These are phyloP conservation scores for Clonostachys rosea DNA, from an alignment of 2,329 filamentous ascomycete genomes.

Conservation along the genomic window DNA sequence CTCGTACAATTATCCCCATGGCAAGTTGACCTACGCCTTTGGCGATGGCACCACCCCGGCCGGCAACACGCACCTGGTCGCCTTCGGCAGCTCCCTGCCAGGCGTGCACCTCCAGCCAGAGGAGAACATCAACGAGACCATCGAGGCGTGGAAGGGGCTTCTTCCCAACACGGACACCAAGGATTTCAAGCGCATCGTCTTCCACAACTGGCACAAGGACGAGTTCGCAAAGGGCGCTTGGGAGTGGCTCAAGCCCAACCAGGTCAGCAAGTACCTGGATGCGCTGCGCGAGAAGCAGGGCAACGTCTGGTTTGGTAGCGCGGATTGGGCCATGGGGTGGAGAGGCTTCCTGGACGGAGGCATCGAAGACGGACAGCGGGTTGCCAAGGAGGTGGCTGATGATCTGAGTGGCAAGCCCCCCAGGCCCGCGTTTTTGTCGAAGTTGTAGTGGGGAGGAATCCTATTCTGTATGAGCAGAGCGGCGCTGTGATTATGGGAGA, in stretches of 20 bases:
- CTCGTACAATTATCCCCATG: slow-evolving; percentile 6
- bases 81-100: slow-evolving; percentile 1
- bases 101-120: slow-evolving; percentile 37
- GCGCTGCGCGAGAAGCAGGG: slow-evolving; percentile 31
- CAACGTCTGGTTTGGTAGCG: slow-evolving; percentile 38
- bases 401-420: no score
- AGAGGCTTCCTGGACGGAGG: slow-evolving; percentile 44
- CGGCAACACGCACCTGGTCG: background rate
- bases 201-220: slow-evolving; percentile 43
- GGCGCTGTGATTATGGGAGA: no score
- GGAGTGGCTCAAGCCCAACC: slow-evolving; percentile 14
- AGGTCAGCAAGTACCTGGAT: slow-evolving; percentile 26
- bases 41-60: slow-evolving; percentile 4
- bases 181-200: slow-evolving; percentile 19
- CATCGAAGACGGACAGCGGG: slow-evolving; percentile 31
- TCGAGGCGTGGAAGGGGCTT: slow-evolving; percentile 23
- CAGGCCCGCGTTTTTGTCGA: no score
- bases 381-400: no score
- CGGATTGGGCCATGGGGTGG: slow-evolving; percentile 45
- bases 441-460: no score
- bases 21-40: slow-evolving; percentile 8
- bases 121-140: slow-evolving; percentile 24
- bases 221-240: slow-evolving; percentile 38
- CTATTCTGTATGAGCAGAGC: no score
- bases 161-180: slow-evolving; percentile 14